A percentile compares a stretch with the other conserved stretches of the same genome.
Evolutionary conservation across 1,139 yeast genomes (phyloP).

Genomic region (Saccharomyces pastorianus): DNA sequence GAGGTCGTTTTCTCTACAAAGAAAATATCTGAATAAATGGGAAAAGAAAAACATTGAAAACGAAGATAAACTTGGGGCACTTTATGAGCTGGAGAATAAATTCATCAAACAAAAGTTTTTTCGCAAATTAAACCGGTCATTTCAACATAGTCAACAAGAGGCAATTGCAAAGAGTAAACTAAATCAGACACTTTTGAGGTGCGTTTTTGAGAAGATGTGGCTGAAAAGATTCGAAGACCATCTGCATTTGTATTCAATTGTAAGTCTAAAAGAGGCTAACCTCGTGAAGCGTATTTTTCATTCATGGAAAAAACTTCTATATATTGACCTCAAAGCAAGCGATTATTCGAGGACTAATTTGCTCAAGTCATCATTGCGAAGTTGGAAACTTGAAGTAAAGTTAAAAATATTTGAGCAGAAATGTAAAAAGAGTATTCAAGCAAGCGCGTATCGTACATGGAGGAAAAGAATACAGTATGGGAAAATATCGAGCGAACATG

Average conservation of each 20-base stretch:
- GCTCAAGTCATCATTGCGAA: background rate
- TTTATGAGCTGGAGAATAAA: background rate
- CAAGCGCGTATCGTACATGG: background rate
- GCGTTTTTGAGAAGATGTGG: background rate
- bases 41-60: background rate
- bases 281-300: background rate
- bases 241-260: background rate
- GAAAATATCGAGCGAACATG: background rate
- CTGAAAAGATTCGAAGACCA: background rate
- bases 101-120: background rate
- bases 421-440: background rate
- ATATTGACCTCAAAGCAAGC: background rate
- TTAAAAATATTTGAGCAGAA: background rate
- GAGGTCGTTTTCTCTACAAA: background rate
- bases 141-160: background rate
- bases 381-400: background rate
- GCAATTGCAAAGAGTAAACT: background rate
- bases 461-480: background rate
- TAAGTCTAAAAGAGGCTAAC: background rate
- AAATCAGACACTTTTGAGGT: background rate
- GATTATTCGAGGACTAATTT: background rate
- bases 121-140: background rate
- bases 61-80: background rate
- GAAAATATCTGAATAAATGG: background rate
- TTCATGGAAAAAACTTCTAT: background rate